These are phyloP conservation scores for Didymella lethalis DNA, from an alignment of 2,329 filamentous ascomycete species.

Conservation along the genomic window DNA sequence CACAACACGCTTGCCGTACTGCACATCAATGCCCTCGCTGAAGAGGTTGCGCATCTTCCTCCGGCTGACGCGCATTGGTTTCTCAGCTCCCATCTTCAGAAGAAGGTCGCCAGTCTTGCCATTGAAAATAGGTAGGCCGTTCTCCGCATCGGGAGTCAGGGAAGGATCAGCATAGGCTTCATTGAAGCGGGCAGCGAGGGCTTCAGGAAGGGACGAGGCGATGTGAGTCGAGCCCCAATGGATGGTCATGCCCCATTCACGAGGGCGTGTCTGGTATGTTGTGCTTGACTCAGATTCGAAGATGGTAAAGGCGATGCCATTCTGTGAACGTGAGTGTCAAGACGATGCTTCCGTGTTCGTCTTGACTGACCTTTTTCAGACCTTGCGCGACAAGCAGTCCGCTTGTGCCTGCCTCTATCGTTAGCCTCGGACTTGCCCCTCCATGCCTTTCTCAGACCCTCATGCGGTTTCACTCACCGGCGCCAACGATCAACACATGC, in stretches of 20 bases:
- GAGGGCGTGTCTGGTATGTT: constrained; percentile 31
- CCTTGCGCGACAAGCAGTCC: constrained; percentile 26
- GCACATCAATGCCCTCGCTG: constrained; percentile 31
- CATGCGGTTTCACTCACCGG: constrained; percentile 20
- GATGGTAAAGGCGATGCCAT: constrained; percentile 24
- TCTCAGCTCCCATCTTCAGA: constrained; percentile 33
- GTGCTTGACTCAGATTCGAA: constrained; percentile 24
- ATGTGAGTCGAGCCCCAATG: constrained; percentile 35
- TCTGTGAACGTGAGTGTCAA: constrained; percentile 11
- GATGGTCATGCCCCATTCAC: constrained; percentile 41
- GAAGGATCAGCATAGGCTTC: constrained; percentile 37
- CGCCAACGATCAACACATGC: constrained; percentile 25
- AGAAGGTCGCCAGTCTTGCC: constrained; percentile 36
- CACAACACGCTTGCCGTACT: constrained; percentile 31
- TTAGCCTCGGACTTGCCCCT: constrained; percentile 20
- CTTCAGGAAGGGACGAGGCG: constrained; percentile 27
- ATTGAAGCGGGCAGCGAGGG: constrained; percentile 29
- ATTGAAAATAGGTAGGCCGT: constrained; percentile 36
- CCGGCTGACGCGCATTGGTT: constrained; percentile 30
- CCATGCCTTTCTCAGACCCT: constrained; percentile 14
- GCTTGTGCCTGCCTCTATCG: constrained; percentile 19
- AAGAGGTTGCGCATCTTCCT: constrained; percentile 37
- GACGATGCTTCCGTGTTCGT: constrained; percentile 6
- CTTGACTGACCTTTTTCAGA: constrained; percentile 23
- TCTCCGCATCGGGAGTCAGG: constrained; percentile 25